Evolutionary conservation across 805 yeast species (phyloP), one percentile per base, ranked within the genome.

Genomic region (Candida oleophila): DNA sequence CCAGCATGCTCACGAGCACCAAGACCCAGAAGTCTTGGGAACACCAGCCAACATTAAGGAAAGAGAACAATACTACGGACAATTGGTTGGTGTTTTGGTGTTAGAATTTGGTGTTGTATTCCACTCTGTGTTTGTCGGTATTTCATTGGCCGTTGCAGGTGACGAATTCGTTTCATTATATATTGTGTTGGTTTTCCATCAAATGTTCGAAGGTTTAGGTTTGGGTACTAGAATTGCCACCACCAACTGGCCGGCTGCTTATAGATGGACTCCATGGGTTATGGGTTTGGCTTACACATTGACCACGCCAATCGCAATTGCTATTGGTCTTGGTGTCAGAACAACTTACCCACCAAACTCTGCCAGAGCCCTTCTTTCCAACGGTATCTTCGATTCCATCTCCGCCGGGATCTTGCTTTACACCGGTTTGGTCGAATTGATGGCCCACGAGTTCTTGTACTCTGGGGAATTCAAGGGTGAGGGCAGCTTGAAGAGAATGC

Each of bases 321-420:
- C 86, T 3, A 81, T 86, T 54, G 96, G 96, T 36, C 65, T 89
- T 32, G 90, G 90, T 38, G 87, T 85, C 3, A 78, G 92, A 57
- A 63, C 74, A 34, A 63, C 82, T 5, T 86, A 82, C 59, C 73
- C 77, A 38, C 82, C 87, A 38, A 79, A 76, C 9, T 77, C 87
- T 12, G 68, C 80, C 57, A 75, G 66, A 1, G 80, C 87, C 2
- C 69, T 83, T 45, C 78, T 85, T 47, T 74, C 87, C 1, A 84
- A 81, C 46, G 96, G 96, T 41, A 74, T 79, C 3, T 82, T 86
- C 54, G 94, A 88, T 59, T 72, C 92, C 1, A 72, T 88, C 41
- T 85, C 92, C 22, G 76, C 92, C 0, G 96, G 96, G 41, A 83
- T 88, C 47, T 70, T 88, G 55, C 69, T 87, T 22, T 88, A 87